Evolutionary conservation across 2,329 filamentous ascomycete species (phyloP).

Genomic region (Madurella mycetomatis): DNA sequence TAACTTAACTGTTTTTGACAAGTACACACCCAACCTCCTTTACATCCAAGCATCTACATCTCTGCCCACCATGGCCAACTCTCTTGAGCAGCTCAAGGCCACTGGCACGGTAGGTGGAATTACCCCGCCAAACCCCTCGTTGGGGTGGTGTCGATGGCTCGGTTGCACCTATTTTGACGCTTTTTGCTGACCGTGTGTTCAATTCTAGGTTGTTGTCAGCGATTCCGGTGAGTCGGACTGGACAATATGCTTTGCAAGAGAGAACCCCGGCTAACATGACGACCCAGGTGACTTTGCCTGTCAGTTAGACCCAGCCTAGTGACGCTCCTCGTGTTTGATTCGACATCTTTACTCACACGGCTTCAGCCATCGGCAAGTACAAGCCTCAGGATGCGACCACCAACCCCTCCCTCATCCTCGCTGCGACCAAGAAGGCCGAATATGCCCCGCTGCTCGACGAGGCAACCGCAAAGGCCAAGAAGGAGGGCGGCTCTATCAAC

Average conservation of each 20-base stretch:
- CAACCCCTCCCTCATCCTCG: constrained; percentile 98
- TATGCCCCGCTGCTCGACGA: constrained; percentile 88
- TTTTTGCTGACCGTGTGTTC: constrained; percentile 22
- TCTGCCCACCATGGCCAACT: constrained; percentile 64
- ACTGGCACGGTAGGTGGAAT: constrained; percentile 78
- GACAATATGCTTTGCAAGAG: constrained; percentile 16
- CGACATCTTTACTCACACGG: constrained; percentile 11
- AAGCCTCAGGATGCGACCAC: constrained; percentile 99
- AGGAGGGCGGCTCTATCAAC: constrained; percentile 63
- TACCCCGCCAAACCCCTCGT: constrained; percentile 33
- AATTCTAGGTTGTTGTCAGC: constrained; percentile 77
- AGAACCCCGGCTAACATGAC: constrained; percentile 27
- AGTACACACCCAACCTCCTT: not conserved
- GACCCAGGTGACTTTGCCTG: constrained; percentile 68
- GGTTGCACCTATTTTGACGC: not conserved
- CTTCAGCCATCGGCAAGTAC: constrained; percentile 93
- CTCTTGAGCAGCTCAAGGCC: constrained; percentile 96
- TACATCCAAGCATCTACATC: not conserved
- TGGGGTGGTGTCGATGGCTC: constrained; percentile 7
- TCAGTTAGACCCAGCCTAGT: constrained; percentile 43
- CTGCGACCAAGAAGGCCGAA: constrained; percentile 95
- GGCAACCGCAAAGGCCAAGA: constrained; percentile 82
- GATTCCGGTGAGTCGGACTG: constrained; percentile 72
- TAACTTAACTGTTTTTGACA: not conserved
- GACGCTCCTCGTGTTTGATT: not conserved